These are phyloP conservation scores for Plasmodium yoelii DNA, from an alignment of 169 alveolate species.

Conservation along the genomic window DNA sequence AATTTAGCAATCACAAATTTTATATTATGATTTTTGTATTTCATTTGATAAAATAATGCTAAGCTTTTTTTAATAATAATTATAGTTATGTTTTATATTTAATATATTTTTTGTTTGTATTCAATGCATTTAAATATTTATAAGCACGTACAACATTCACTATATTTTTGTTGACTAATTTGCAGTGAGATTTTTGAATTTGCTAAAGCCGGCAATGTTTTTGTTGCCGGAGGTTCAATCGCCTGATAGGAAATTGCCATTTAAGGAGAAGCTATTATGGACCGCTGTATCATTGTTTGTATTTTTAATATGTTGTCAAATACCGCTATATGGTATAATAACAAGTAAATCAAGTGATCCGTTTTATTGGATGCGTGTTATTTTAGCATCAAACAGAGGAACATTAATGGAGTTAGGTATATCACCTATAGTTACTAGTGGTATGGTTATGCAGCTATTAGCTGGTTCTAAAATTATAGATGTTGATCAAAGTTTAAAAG, in stretches of 20 bases:
- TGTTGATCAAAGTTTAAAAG: slow-evolving; percentile 98
- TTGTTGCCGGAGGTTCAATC: slow-evolving; percentile 97
- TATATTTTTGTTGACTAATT: too few relatives aligned
- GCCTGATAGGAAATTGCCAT: slow-evolving; percentile 95
- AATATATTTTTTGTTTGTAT: too few relatives aligned
- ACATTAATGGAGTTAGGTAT: slow-evolving; percentile 99
- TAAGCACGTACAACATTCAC: too few relatives aligned
- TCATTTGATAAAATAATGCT: too few relatives aligned
- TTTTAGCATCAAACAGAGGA: slow-evolving; percentile 99
- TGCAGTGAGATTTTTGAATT: slow-evolving; percentile 93
- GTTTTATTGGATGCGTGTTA: slow-evolving; percentile 99
- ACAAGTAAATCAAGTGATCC: slow-evolving; percentile 97
- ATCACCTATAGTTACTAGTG: slow-evolving; percentile 98
- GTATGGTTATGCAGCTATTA: slow-evolving; percentile 99
- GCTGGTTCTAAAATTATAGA: slow-evolving; percentile 99
- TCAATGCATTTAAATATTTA: too few relatives aligned
- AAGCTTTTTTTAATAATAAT: too few relatives aligned
- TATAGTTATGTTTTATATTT: too few relatives aligned
- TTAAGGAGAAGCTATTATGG: slow-evolving; percentile 98
- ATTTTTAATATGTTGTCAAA: slow-evolving; percentile 97
- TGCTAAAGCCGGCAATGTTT: slow-evolving; percentile 97
- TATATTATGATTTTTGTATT: too few relatives aligned
- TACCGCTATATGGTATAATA: slow-evolving; percentile 98
- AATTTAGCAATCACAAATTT: too few relatives aligned
- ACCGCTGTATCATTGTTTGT: slow-evolving; percentile 97